These are phyloP conservation scores for Solanum microdontum DNA, from an alignment of 257 asterid genomes.

Conservation along the genomic window DNA sequence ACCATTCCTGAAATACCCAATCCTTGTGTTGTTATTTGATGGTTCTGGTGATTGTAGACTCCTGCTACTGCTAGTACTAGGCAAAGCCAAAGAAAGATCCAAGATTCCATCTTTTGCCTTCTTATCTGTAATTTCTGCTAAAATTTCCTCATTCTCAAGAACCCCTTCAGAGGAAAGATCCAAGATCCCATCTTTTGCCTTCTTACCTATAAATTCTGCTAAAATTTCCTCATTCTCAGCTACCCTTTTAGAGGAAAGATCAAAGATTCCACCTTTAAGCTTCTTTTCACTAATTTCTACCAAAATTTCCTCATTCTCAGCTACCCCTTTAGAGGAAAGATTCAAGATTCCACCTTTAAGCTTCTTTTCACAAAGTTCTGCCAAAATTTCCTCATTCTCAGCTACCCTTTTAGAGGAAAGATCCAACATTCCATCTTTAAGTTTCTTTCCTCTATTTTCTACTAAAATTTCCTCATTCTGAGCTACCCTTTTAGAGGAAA, in stretches of 20 bases:
- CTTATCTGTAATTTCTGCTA: background rate
- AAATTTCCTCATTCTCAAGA: background rate
- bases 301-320: constrained; percentile 27
- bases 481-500: constrained; percentile 45
- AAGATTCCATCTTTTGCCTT: background rate
- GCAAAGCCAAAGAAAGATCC: constrained; percentile 61
- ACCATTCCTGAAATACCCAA: constrained; percentile 60
- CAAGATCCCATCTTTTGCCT: background rate
- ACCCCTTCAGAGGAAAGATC: background rate
- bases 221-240: constrained; percentile 15
- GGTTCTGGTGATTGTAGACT: constrained; percentile 56
- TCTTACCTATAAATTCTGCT: background rate
- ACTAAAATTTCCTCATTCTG: constrained; percentile 23
- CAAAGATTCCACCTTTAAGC: constrained; percentile 67
- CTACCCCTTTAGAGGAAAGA: constrained; percentile 44
- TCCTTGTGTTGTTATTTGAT: constrained; percentile 48
- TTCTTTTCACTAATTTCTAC: constrained; percentile 56
- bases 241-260: constrained; percentile 48
- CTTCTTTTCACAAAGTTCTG: constrained; percentile 53
- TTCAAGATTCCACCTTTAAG: constrained; percentile 67
- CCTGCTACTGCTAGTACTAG: constrained; percentile 19
- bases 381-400: constrained; percentile 26
- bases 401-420: constrained; percentile 46
- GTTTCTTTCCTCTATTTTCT: constrained; percentile 51
- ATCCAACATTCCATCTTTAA: constrained; percentile 67